Evolutionary conservation across 768 basidiomycete species (phyloP).

Genomic region (Galerina sulciceps): DNA sequence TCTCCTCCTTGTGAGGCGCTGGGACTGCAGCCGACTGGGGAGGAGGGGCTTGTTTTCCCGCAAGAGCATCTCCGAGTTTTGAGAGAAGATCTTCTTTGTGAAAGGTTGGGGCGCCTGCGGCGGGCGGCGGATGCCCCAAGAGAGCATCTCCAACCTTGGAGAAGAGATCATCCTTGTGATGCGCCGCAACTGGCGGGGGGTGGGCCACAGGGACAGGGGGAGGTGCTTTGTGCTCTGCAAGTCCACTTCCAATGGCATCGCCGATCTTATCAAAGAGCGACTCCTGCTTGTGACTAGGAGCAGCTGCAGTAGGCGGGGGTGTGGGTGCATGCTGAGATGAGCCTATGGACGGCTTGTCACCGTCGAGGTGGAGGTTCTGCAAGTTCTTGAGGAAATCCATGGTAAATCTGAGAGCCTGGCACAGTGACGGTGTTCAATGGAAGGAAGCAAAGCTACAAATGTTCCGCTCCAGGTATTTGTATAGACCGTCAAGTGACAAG

Average conservation of each 20-base stretch:
- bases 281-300: no score
- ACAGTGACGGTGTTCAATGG: no score
- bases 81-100: conserved; percentile 4
- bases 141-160: conserved; percentile 9
- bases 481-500: no score
- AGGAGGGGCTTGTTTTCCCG: not conserved
- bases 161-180: not conserved
- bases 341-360: no score
- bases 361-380: no score
- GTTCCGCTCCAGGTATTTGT: no score
- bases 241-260: not conserved
- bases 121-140: not conserved
- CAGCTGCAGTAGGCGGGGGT: no score
- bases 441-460: no score
- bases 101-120: not conserved
- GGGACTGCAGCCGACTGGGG: not conserved
- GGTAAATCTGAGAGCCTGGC: no score
- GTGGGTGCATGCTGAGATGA: no score
- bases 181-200: not conserved
- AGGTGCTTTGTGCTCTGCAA: not conserved
- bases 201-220: not conserved
- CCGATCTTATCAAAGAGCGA: conserved; percentile 11
- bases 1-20: conserved; percentile 9
- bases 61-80: conserved; percentile 9
- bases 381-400: no score